Percentiles rank a stretch among this genome's conserved stretches.
phyloP scores from a whole-genome alignment of 495 filamentous ascomycete genomes.

The Umbilicaria muhlenbergii region DNA sequence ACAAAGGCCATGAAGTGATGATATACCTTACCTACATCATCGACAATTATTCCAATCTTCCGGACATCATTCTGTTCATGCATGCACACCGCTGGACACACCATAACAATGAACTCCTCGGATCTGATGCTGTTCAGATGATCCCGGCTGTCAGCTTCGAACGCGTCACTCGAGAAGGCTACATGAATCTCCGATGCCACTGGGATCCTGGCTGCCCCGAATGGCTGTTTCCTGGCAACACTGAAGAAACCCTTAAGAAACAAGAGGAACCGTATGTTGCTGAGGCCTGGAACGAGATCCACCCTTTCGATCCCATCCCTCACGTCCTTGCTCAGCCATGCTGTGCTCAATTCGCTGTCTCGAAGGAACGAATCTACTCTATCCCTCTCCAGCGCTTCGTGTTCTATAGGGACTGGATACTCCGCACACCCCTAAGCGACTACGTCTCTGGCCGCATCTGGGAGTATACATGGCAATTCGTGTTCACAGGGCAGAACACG shows the following conservation, averaged over 20 bases:
- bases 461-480: constrained; percentile 62
- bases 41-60: constrained; percentile 52
- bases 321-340: constrained; percentile 30
- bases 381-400: constrained; percentile 45
- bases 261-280: constrained; percentile 46
- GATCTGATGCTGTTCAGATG: constrained; percentile 34
- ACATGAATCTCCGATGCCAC: constrained; percentile 49
- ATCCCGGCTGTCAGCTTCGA: constrained; percentile 35
- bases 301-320: too few relatives aligned
- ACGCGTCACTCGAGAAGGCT: constrained; percentile 39
- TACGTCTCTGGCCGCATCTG: constrained; percentile 55
- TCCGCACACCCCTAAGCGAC: constrained; percentile 45
- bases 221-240: constrained; percentile 46
- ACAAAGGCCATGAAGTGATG: constrained; percentile 68
- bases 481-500: constrained; percentile 43
- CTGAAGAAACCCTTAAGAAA: constrained; percentile 33
- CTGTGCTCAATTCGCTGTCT: constrained; percentile 56
- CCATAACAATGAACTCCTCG: constrained; percentile 45
- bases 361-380: constrained; percentile 36
- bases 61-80: constrained; percentile 55
- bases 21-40: constrained; percentile 59
- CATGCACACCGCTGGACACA: constrained; percentile 51
- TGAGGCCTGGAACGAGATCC: constrained; percentile 34
- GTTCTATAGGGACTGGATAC: constrained; percentile 52
- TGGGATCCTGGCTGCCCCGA: constrained; percentile 47